Evolutionary conservation across 768 basidiomycete genomes (phyloP).

Genomic region (Pleurotus eryngii): DNA sequence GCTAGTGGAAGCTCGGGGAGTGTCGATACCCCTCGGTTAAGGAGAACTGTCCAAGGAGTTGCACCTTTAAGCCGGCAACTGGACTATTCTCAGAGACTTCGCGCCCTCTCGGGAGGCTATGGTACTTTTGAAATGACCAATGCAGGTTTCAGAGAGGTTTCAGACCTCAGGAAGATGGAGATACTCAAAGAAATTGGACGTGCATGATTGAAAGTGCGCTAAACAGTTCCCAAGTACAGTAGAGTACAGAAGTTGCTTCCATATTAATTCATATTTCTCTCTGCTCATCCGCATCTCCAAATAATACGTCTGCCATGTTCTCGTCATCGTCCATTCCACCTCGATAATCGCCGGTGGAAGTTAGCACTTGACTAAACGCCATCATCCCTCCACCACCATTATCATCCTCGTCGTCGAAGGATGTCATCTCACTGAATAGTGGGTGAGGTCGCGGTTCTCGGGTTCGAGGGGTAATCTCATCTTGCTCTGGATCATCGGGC

Average conservation of each 20-base stretch:
- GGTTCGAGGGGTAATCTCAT: not conserved
- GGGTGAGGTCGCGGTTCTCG: slow-evolving; percentile 20
- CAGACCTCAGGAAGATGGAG: slow-evolving; percentile 57
- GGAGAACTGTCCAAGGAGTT: slow-evolving; percentile 65
- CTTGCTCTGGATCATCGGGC: slow-evolving; percentile 48
- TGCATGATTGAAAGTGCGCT: slow-evolving; percentile 32
- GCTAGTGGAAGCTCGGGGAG: slow-evolving; percentile 27
- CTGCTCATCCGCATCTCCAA: slow-evolving; percentile 81
- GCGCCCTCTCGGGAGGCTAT: slow-evolving; percentile 80
- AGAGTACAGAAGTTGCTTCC: not conserved
- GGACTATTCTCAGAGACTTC: slow-evolving; percentile 74
- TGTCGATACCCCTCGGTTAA: slow-evolving; percentile 35
- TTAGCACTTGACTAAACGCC: slow-evolving; percentile 71
- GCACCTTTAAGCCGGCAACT: slow-evolving; percentile 82
- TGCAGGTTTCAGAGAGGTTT: slow-evolving; percentile 74
- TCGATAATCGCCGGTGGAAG: slow-evolving; percentile 50
- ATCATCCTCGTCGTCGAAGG: slow-evolving; percentile 23
- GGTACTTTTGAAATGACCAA: slow-evolving; percentile 76
- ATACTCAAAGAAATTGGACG: slow-evolving; percentile 80
- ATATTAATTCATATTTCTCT: slow-evolving; percentile 45
- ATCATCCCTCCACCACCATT: slow-evolving; percentile 57
- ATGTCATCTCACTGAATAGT: slow-evolving; percentile 40
- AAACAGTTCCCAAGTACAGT: too few species aligned
- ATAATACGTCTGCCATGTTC: slow-evolving; percentile 68
- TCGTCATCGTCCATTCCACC: slow-evolving; percentile 68